A percentile compares a stretch with the other conserved stretches of the same genome.
Conservation (phyloP, 2,329 filamentous ascomycete species). For the Fonsecaea multimorphosa region DNA sequence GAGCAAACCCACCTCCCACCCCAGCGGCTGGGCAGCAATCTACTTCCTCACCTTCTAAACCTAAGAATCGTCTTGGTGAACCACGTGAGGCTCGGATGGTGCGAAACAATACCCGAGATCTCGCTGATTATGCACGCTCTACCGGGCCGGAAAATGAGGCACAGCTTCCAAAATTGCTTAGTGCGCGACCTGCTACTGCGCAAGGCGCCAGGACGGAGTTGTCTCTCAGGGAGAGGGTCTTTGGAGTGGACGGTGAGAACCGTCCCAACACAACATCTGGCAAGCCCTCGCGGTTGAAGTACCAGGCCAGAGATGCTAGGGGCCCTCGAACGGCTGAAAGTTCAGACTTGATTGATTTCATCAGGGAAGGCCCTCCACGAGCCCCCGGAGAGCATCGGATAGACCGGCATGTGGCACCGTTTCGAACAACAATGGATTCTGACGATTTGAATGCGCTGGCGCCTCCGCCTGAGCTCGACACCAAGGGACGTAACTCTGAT, state of each 20-base stretch:
- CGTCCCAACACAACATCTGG: slow-evolving; percentile 24
- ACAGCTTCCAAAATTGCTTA: slow-evolving; percentile 36
- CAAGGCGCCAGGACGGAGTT: slow-evolving; percentile 21
- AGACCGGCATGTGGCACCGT: slow-evolving; percentile 81
- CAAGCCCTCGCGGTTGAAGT: slow-evolving; percentile 49
- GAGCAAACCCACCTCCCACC: slow-evolving; percentile 31
- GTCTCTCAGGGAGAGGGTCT: slow-evolving; percentile 3
- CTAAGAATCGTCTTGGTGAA: slow-evolving; percentile 44
- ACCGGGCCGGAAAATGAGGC: slow-evolving; percentile 70
- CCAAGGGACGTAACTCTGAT: slow-evolving; percentile 47
- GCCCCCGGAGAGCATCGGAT: slow-evolving; percentile 68
- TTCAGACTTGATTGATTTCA: slow-evolving; percentile 93
- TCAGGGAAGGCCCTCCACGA: slow-evolving; percentile 79
- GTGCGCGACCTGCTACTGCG: slow-evolving; percentile 28
- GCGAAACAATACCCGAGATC: slow-evolving; percentile 71
- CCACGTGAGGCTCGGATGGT: slow-evolving; percentile 76
- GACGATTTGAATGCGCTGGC: slow-evolving; percentile 65
- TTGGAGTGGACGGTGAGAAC: slow-evolving; percentile 18
- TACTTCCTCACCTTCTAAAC: slow-evolving; percentile 33
- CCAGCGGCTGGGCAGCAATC: slow-evolving; percentile 17
- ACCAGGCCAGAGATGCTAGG: slow-evolving; percentile 74
- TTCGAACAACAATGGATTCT: slow-evolving; percentile 83
- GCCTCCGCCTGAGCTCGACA: slow-evolving; percentile 41
- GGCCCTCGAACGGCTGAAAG: slow-evolving; percentile 69
- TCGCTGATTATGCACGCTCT: slow-evolving; percentile 87